These are phyloP conservation scores for Byssoonygena ceratinophila DNA, from an alignment of 2,329 filamentous ascomycete genomes.

Conservation along the genomic window DNA sequence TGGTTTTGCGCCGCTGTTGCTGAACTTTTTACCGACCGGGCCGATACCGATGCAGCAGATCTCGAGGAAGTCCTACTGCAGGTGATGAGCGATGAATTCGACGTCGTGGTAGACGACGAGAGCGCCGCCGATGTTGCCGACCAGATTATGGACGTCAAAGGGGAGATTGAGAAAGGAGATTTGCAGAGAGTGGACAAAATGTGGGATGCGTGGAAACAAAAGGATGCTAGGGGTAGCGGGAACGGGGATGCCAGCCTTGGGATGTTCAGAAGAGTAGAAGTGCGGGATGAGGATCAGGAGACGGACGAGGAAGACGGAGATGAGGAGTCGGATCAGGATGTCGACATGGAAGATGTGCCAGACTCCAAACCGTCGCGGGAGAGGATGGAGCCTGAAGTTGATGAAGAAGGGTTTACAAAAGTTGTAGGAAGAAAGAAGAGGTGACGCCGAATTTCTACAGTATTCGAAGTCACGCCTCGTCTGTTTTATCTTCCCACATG, in stretches of 20 bases:
- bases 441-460: conserved; percentile 18
- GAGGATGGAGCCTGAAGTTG: conserved; percentile 58
- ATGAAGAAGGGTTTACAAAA: conserved; percentile 72
- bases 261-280: conserved; percentile 31
- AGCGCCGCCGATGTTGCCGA: conserved; percentile 63
- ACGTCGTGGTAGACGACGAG: conserved; percentile 83
- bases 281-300: conserved; percentile 44
- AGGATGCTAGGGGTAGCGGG: conserved; percentile 43
- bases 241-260: conserved; percentile 20
- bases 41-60: conserved; percentile 62
- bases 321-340: conserved; percentile 44
- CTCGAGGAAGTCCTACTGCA: conserved; percentile 77
- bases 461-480: neutral
- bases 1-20: conserved; percentile 87
- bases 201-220: conserved; percentile 37
- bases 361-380: conserved; percentile 40
- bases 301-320: conserved; percentile 48
- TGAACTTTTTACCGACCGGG: conserved; percentile 57
- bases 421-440: conserved; percentile 59
- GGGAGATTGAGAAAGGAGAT: conserved; percentile 54
- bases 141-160: conserved; percentile 58
- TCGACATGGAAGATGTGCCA: conserved; percentile 61
- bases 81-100: conserved; percentile 92
- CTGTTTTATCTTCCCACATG: neutral
- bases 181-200: conserved; percentile 56